phyloP scores from a whole-genome alignment of 345 rosid genomes.

The Acer campestre region DNA sequence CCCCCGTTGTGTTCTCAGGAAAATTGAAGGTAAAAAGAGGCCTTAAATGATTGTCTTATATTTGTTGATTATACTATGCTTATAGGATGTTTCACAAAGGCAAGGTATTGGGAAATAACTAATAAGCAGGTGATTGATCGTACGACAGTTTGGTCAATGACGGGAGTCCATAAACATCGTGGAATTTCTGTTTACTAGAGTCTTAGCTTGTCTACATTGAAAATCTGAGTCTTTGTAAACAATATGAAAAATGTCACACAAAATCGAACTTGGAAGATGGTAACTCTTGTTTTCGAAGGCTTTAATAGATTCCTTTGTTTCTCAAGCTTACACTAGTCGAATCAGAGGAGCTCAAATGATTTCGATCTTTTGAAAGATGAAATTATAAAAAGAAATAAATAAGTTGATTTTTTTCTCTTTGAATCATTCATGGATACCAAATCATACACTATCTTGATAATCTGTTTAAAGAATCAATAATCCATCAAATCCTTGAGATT shows the following conservation, averaged over 20 bases:
- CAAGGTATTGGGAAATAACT: background rate
- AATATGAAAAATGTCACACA: too few relatives aligned
- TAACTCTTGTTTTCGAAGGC: background rate
- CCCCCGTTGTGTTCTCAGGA: conserved; percentile 28
- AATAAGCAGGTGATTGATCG: background rate
- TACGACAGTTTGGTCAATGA: background rate
- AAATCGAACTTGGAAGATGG: background rate
- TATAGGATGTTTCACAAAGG: background rate
- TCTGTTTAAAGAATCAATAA: too few relatives aligned
- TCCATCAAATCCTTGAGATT: too few relatives aligned
- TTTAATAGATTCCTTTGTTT: too few relatives aligned
- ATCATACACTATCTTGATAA: too few relatives aligned
- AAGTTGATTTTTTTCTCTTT: too few relatives aligned
- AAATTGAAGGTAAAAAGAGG: conserved; percentile 46
- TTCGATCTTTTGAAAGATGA: background rate
- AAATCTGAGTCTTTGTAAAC: too few relatives aligned
- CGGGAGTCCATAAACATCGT: background rate
- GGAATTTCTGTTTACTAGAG: too few relatives aligned
- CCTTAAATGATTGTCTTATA: background rate
- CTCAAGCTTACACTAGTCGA: background rate
- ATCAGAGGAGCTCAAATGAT: background rate
- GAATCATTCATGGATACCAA: background rate
- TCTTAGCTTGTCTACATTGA: too few relatives aligned
- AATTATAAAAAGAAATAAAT: too few relatives aligned
- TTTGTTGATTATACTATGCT: background rate